Percentiles rank a stretch among this genome's conserved stretches.
These are phyloP conservation scores for Aspergillus homomorphus DNA, from an alignment of 495 filamentous ascomycete genomes.

Conservation along the genomic window DNA sequence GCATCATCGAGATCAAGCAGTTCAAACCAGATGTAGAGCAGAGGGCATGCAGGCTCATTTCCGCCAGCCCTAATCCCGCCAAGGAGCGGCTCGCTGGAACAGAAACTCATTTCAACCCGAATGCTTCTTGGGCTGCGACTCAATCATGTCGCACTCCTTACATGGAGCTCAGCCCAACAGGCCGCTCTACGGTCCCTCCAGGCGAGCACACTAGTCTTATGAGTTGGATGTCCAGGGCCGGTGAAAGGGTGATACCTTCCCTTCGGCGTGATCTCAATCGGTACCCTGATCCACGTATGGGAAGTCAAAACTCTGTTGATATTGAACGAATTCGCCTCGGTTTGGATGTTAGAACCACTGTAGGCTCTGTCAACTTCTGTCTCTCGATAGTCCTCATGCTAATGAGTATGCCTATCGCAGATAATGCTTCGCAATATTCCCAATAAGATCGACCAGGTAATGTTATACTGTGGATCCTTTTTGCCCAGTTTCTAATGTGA, in stretches of 20 bases:
- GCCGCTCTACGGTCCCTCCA: slow-evolving; percentile 35
- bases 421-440: slow-evolving; percentile 97
- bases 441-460: slow-evolving; percentile 77
- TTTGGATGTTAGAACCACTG: slow-evolving; percentile 70
- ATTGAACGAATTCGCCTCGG: slow-evolving; percentile 61
- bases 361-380: slow-evolving; percentile 35
- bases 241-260: slow-evolving; percentile 23
- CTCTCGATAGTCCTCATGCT: neutral
- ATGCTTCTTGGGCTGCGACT: slow-evolving; percentile 15
- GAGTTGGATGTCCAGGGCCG: slow-evolving; percentile 30
- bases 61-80: slow-evolving; percentile 15
- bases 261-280: slow-evolving; percentile 22
- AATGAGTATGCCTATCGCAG: slow-evolving; percentile 34
- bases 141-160: slow-evolving; percentile 22
- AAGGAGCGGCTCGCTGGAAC: slow-evolving; percentile 12
- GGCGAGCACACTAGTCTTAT: slow-evolving; percentile 32
- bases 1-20: slow-evolving; percentile 27
- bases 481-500: slow-evolving; percentile 6
- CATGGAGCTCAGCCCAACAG: slow-evolving; percentile 38
- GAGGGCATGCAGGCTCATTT: slow-evolving; percentile 7
- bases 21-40: slow-evolving; percentile 26
- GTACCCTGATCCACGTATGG: slow-evolving; percentile 27
- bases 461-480: neutral
- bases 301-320: slow-evolving; percentile 66
- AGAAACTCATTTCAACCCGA: slow-evolving; percentile 13